Base-by-base conservation (phyloP, 192 early-diverging fungal genomes). In the Powellomyces hirtus region DNA sequence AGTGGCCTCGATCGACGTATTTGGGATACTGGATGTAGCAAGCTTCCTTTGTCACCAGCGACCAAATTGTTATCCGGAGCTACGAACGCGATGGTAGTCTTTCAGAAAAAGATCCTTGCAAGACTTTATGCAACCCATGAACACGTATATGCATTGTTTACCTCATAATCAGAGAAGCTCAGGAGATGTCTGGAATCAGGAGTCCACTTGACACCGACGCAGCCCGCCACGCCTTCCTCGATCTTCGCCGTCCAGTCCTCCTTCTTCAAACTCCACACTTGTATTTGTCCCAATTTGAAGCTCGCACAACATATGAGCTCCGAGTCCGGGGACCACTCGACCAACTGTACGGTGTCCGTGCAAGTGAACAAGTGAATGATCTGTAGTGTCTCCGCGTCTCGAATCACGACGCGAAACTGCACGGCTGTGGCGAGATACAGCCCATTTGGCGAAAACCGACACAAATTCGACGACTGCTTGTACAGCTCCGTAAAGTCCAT, bases 21-120 rank as follows among this genome's bases (percentile, higher is more conserved):
- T 92, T 92, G 11, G 89, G 88, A 68, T 86, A 78, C 66, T 90
- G 86, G 11, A 92, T 87, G 51, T 84, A 88, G n/a, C 40, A 59
- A 0, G 78, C 77, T 20, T 79, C 76, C 35, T 80, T 75, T 29
- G 77, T 80, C n/a, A 74, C 55, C 29, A 92, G 68, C 27, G 82
- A 80, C 90, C 90, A 91, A 34, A 91, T 76, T 1, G 86, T 85
- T 40, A 90, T 78, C 18, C 88, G 75, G 29, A 91, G 70, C 73
- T 82, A n/a, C n/a, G n/a, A n/a, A n/a, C n/a, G n/a, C n/a, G n/a
- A n/a, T n/a, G n/a, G n/a, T n/a, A n/a, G n/a, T n/a, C n/a, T n/a
- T n/a, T n/a, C n/a, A n/a, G n/a, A n/a, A n/a, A n/a, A n/a, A n/a
- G n/a, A n/a, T n/a, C n/a, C n/a, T n/a, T n/a, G n/a, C n/a, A n/a